Percentiles rank a stretch among this genome's conserved stretches.
Conservation (phyloP, 768 basidiomycete species). For the Russula griseocarnosa region DNA sequence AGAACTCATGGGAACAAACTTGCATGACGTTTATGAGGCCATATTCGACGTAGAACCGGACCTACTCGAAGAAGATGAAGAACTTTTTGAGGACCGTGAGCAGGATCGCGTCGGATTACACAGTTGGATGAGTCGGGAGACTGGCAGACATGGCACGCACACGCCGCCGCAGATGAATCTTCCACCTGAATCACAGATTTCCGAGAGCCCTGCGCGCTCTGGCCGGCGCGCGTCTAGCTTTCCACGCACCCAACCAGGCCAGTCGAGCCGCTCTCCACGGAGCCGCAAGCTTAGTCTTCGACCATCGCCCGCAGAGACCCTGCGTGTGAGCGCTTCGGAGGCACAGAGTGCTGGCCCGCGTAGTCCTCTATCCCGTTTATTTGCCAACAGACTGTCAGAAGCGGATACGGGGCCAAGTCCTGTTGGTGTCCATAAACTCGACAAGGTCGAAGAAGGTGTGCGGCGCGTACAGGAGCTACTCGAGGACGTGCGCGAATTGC, state of each 20-base stretch:
- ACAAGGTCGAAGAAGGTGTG: constrained; percentile 45
- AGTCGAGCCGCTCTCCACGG: constrained; percentile 31
- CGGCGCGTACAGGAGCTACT: constrained; percentile 57
- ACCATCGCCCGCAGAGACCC: constrained; percentile 26
- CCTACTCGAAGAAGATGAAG: constrained; percentile 33
- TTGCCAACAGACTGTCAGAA: constrained; percentile 31
- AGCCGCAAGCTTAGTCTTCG: constrained; percentile 32
- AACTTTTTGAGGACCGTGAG: constrained; percentile 50
- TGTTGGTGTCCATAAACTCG: constrained; percentile 29
- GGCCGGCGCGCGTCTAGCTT: constrained; percentile 28
- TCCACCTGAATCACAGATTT: constrained; percentile 6
- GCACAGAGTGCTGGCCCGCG: constrained; percentile 31
- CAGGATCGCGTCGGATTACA: constrained; percentile 34
- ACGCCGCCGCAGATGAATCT: background rate
- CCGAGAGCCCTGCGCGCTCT: constrained; percentile 7
- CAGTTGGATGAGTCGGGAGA: constrained; percentile 27
- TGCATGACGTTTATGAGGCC: constrained; percentile 66
- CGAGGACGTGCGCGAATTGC: constrained; percentile 59
- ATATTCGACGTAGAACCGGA: constrained; percentile 69
- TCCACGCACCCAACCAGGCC: constrained; percentile 29
- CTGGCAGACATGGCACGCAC: constrained; percentile 3
- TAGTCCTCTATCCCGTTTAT: constrained; percentile 52
- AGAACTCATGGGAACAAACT: constrained; percentile 66
- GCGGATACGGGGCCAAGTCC: constrained; percentile 25
- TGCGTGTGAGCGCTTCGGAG: constrained; percentile 30